Evolutionary conservation across 1,139 yeast species (phyloP), one percentile per base, ranked within the genome.

Genomic region (Kazachstania sp.): DNA sequence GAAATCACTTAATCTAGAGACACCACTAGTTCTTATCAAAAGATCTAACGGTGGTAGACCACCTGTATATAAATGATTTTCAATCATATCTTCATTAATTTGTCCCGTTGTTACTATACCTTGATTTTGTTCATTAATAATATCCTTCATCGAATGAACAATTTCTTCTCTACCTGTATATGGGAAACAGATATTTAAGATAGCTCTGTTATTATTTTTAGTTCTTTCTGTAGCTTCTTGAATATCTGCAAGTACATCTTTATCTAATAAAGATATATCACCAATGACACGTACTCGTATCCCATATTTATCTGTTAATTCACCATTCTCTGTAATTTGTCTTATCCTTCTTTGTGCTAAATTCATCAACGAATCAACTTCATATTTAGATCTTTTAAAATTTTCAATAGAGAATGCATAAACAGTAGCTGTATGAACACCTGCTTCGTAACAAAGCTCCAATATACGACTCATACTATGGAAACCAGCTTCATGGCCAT

Each of bases 381-480:
- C 98, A 53, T 75, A 74, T 46, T 78, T 73, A 57, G 86, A 83
- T 54, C 98, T 75, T 60, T 83, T 86, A 72, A 90, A 92, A 69
- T 92, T 92, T 63, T 92, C 98, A 53, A 92, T 88, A 23, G 95
- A 85, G 67, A 92, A 92, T 40, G 97, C 98, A 71, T 81, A 92
- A 6, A 92, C 95, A 0, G 97, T 87, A 19, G 90, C 92, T 39
- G 81, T 77, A 52, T 81, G 71, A 11, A 92, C 92, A 3, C 97
- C 97, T 38, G 86, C 77, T 51, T 83, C 86, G 61, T 86, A 92
- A 54, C 95, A 78, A 23, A 87, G 73, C 65, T 88, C 97, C 46
- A 92, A 70, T 9, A 87, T 73, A 45, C 68, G 64, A 1, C 95
- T 83, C 84, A 92, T 81, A 50, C 92, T 79, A 52, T 86, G 90